Percentiles rank a stretch among this genome's conserved stretches.
These are phyloP conservation scores for Aspergillus sp. DNA, from an alignment of 2,329 filamentous ascomycete species.

Conservation along the genomic window DNA sequence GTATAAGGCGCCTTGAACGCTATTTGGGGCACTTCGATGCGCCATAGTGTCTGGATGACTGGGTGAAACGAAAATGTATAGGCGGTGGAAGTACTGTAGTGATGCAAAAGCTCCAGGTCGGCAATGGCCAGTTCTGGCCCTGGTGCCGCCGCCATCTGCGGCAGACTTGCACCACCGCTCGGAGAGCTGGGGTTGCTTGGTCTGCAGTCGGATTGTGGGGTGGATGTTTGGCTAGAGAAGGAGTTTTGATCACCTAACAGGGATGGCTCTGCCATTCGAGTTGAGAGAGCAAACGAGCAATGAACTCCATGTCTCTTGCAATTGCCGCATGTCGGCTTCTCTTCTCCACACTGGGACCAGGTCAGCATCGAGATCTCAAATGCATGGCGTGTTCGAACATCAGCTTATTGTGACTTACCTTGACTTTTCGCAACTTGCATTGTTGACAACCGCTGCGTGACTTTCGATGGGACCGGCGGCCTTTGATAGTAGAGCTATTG, in stretches of 20 bases:
- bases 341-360: slow-evolving; percentile 28
- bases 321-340: slow-evolving; percentile 27
- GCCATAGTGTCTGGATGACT: slow-evolving; percentile 49
- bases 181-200: slow-evolving; percentile 1
- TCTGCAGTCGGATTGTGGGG: background rate
- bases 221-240: background rate
- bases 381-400: too few species aligned
- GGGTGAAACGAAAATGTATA: slow-evolving; percentile 50
- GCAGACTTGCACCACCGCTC: background rate
- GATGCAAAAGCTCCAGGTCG: slow-evolving; percentile 57
- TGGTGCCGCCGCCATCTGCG: background rate
- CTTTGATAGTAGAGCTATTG: background rate
- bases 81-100: slow-evolving; percentile 54
- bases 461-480: slow-evolving; percentile 29
- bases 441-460: slow-evolving; percentile 29
- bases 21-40: slow-evolving; percentile 50
- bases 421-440: slow-evolving; percentile 33
- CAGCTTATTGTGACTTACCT: background rate
- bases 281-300: slow-evolving; percentile 20
- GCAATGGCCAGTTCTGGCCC: slow-evolving; percentile 28
- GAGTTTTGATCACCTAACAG: background rate
- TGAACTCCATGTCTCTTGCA: slow-evolving; percentile 25
- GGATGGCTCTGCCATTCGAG: background rate
- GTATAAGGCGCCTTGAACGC: slow-evolving; percentile 52
- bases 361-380: background rate